Percentiles rank a stretch among this genome's conserved stretches.
Conservation (phyloP, 2,329 filamentous ascomycete species). For the Lecanicillium sp. region DNA sequence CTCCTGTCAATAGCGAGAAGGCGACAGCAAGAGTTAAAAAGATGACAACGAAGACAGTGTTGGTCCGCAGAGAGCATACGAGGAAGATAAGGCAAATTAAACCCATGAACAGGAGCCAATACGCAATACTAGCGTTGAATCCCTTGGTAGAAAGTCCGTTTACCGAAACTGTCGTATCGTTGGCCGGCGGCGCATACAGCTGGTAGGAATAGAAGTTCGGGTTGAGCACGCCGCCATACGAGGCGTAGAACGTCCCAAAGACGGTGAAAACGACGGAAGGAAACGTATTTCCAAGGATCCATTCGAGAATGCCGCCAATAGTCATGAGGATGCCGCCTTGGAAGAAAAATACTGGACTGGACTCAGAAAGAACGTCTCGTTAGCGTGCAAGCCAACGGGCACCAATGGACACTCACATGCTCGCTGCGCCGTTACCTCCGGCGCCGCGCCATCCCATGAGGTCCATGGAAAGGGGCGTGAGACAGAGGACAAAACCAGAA, state of each 20-base stretch:
- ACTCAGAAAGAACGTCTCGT: slow-evolving; percentile 1
- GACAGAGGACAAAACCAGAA: slow-evolving; percentile 41
- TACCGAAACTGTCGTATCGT: slow-evolving; percentile 19
- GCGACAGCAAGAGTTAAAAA: slow-evolving; percentile 54
- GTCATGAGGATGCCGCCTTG: slow-evolving; percentile 47
- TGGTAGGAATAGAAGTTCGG: slow-evolving; percentile 44
- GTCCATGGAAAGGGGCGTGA: slow-evolving; percentile 40
- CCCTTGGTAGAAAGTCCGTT: slow-evolving; percentile 37
- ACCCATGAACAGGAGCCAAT: slow-evolving; percentile 59
- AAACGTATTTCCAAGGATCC: slow-evolving; percentile 52
- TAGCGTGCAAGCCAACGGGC: slow-evolving; percentile 5
- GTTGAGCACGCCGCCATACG: slow-evolving; percentile 46
- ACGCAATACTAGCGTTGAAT: slow-evolving; percentile 50
- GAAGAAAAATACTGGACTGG: slow-evolving; percentile 40
- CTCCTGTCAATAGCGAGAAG: slow-evolving; percentile 52
- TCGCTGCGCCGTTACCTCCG: slow-evolving; percentile 37
- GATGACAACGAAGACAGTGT: slow-evolving; percentile 62
- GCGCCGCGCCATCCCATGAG: slow-evolving; percentile 50
- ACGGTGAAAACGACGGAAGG: slow-evolving; percentile 48
- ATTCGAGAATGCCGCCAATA: slow-evolving; percentile 46
- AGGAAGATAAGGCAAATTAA: slow-evolving; percentile 59
- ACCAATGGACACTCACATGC: slow-evolving; percentile 30
- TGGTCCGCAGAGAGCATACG: slow-evolving; percentile 64
- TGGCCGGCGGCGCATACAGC: slow-evolving; percentile 26
- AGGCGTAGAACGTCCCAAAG: slow-evolving; percentile 48